These are phyloP conservation scores for Beta corolliflora DNA, from an alignment of 179 eudicot species.

Conservation along the genomic window DNA sequence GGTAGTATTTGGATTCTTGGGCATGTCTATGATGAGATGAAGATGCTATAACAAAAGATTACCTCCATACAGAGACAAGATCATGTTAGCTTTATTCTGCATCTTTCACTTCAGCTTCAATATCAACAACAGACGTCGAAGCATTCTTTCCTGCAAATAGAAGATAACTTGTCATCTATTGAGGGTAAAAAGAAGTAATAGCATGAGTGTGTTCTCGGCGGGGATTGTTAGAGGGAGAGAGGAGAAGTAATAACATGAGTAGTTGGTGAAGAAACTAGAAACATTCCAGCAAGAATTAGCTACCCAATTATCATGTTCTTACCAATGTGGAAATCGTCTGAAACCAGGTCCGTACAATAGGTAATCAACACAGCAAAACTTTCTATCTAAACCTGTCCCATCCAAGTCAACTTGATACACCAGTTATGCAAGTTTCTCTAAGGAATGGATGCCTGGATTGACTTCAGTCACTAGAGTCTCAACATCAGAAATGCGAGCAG, in stretches of 20 bases:
- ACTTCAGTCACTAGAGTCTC: too few relatives aligned
- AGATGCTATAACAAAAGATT: neutral
- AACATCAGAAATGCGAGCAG: too few relatives aligned
- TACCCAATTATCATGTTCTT: neutral
- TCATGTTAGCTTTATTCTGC: slow-evolving; percentile 50
- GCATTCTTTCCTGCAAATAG: slow-evolving; percentile 51
- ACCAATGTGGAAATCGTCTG: neutral
- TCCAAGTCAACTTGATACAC: neutral
- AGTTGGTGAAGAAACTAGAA: neutral
- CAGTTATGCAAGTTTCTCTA: neutral
- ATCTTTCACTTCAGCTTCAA: slow-evolving; percentile 90
- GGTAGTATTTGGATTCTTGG: neutral
- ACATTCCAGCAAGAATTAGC: neutral
- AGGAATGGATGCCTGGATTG: too few relatives aligned
- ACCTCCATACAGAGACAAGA: neutral
- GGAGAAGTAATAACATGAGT: neutral
- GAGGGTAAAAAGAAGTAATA: neutral
- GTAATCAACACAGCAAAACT: neutral
- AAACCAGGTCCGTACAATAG: neutral
- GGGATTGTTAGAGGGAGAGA: too few relatives aligned
- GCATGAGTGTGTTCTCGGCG: too few relatives aligned
- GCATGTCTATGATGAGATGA: too few relatives aligned
- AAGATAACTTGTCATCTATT: neutral
- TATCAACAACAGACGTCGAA: slow-evolving; percentile 58
- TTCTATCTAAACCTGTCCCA: neutral